Evolutionary conservation across 306 rosid species (phyloP).

Genomic region (Cajanus cajan): DNA sequence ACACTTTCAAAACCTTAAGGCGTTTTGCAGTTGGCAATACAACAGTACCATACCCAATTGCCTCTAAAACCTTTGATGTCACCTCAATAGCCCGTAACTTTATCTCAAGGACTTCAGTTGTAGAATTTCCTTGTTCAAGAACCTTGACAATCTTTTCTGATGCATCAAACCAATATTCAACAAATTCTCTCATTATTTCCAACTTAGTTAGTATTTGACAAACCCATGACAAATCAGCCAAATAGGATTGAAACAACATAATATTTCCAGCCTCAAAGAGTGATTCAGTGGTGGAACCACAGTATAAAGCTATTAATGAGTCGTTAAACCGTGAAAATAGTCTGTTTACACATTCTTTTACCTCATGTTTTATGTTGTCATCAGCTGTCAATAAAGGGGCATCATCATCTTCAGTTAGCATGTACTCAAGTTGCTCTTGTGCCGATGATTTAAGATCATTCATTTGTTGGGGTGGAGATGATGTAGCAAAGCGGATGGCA

Average conservation of each 20-base stretch:
- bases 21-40: slow-evolving; percentile 70
- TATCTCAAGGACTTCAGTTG: slow-evolving; percentile 48
- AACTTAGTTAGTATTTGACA: slow-evolving; percentile 66
- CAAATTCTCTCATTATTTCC: slow-evolving; percentile 82
- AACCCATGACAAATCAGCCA: slow-evolving; percentile 84
- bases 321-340: slow-evolving; percentile 56
- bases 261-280: slow-evolving; percentile 45
- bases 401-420: slow-evolving; percentile 94
- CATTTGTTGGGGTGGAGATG: slow-evolving; percentile 60
- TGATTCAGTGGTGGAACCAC: slow-evolving; percentile 51
- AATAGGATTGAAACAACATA: slow-evolving; percentile 51
- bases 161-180: slow-evolving; percentile 73
- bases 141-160: slow-evolving; percentile 75
- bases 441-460: slow-evolving; percentile 83
- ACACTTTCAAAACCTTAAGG: slow-evolving; percentile 63
- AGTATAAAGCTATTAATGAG: slow-evolving; percentile 45
- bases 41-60: slow-evolving; percentile 72
- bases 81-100: slow-evolving; percentile 69
- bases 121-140: slow-evolving; percentile 51
- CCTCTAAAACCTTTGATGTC: slow-evolving; percentile 78
- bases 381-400: slow-evolving; percentile 67
- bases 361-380: slow-evolving; percentile 59
- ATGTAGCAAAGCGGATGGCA: slow-evolving; percentile 72
- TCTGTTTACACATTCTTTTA: slow-evolving; percentile 64
- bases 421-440: slow-evolving; percentile 93